Conservation (phyloP, 1,284 basidiomycete genomes). For the Sphaerobolus stellatus region DNA sequence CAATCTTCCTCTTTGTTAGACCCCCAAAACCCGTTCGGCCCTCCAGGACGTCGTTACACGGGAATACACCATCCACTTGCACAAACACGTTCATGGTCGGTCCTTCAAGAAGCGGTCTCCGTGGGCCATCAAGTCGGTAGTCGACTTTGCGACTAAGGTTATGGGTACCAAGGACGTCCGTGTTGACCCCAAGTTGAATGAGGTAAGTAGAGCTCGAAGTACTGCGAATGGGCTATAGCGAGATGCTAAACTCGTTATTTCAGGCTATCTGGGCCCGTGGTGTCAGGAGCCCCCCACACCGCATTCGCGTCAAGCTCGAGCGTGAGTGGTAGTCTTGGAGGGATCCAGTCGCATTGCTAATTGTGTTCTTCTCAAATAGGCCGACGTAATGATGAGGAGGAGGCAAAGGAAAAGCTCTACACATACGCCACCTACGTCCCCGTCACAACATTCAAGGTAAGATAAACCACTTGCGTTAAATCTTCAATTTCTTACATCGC, state of each 20-base stretch:
- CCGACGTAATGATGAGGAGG: conserved; percentile 93
- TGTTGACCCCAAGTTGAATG: conserved; percentile 89
- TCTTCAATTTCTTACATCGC: conserved; percentile 3
- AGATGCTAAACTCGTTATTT: not conserved
- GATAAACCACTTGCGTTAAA: conserved; percentile 22
- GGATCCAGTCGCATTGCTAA: not conserved
- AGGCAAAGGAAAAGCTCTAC: conserved; percentile 95
- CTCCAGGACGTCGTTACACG: conserved; percentile 95
- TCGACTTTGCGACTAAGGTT: conserved; percentile 85
- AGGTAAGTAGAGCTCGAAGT: conserved; percentile 11
- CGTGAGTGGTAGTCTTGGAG: conserved; percentile 55
- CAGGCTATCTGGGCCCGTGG: conserved; percentile 89
- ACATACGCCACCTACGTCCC: conserved; percentile 85
- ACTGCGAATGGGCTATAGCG: not conserved
- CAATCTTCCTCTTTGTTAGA: conserved; percentile 40
- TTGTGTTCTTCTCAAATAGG: conserved; percentile 41
- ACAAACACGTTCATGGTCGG: conserved; percentile 88
- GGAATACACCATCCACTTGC: conserved; percentile 95
- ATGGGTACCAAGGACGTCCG: conserved; percentile 95
- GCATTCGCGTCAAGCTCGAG: conserved; percentile 89
- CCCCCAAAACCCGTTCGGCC: conserved; percentile 86
- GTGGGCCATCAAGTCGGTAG: conserved; percentile 89
- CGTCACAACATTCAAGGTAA: conserved; percentile 82
- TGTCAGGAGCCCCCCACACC: conserved; percentile 87
- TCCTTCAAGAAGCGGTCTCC: conserved; percentile 95